Conservation (phyloP, 176 grass and related monocot species). For the Ananas comosus region DNA sequence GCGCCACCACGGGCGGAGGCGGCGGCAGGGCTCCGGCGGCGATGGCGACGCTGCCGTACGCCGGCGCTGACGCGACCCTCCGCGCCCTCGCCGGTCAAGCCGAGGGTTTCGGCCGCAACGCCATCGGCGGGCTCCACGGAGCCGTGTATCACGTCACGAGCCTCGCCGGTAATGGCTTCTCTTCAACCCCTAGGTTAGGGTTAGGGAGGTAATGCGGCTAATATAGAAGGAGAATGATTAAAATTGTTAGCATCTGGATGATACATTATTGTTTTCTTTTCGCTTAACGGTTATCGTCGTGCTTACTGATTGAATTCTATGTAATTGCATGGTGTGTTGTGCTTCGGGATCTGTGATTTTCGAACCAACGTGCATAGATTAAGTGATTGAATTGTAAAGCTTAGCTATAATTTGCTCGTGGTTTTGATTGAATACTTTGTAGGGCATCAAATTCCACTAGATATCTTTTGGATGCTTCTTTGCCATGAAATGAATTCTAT, state of each 20-base stretch:
- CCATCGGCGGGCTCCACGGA: slow-evolving; percentile 45
- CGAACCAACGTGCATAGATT: no score
- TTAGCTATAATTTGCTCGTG: no score
- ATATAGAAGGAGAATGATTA: neutral
- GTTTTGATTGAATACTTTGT: no score
- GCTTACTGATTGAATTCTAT: no score
- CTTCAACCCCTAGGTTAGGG: neutral
- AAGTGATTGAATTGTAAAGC: no score
- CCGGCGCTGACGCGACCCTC: neutral
- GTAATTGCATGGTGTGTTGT: no score
- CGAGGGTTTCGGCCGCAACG: slow-evolving; percentile 46
- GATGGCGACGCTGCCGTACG: neutral
- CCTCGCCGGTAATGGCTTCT: slow-evolving; percentile 25
- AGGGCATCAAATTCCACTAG: no score
- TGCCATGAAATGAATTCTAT: no score
- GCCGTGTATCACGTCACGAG: slow-evolving; percentile 44
- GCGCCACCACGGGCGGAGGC: neutral
- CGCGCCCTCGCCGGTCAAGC: slow-evolving; percentile 24
- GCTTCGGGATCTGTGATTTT: no score
- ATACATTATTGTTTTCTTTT: neutral
- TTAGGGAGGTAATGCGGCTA: neutral
- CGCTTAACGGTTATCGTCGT: no score
- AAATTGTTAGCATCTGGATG: neutral
- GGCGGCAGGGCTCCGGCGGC: neutral
- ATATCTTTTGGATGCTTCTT: no score